Evolutionary conservation across 73 alveolate species (phyloP), one percentile per base, ranked within the genome.

Genomic region (Paramecium sonneborni): DNA sequence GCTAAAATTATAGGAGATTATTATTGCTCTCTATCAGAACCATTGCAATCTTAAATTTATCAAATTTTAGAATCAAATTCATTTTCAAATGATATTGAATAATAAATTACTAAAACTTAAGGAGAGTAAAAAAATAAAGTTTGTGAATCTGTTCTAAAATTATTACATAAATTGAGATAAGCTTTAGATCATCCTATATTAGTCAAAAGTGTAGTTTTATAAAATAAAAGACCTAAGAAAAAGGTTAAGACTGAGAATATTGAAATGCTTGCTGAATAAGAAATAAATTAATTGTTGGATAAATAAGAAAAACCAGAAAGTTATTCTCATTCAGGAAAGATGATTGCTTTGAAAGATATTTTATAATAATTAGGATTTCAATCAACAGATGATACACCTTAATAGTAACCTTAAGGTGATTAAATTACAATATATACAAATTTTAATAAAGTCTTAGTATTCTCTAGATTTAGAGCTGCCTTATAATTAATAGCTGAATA

Each of bases 1-100:
- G 98, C 98, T 7, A 98, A 98, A 93, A 97, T 97, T 15, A 96
- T 98, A n/a, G 95, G 96, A 72, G 99, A 98, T 94, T 95, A 94
- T 84, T 92, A 95, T 28, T 97, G 99, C 76, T 90, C 93, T 41
- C 86, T 98, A 99, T 93, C 97, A 12, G 69, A 43, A 39, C 85
- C 94, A 24, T 56, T 93, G 26, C 97, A 98, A 92, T 85, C 93
- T 32, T 58, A 90, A 74, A 57, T 96, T 72, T 96, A 95, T 91
- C 93, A 97, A 52, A 85, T 74, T 23, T 32, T 82, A n/a, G 95
- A 85, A 82, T 69, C 85, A 24, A 82, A 74, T 48, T 91, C 72
- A 82, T 44, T 88, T 9, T 43, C 55, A 6, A 88, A 41, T 21
- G 94, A 88, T 32, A 28, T 88, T 9, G 89, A 88, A 34, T 30